Conservation (phyloP, 192 early-diverging fungal genomes). For the Podila horticola region DNA sequence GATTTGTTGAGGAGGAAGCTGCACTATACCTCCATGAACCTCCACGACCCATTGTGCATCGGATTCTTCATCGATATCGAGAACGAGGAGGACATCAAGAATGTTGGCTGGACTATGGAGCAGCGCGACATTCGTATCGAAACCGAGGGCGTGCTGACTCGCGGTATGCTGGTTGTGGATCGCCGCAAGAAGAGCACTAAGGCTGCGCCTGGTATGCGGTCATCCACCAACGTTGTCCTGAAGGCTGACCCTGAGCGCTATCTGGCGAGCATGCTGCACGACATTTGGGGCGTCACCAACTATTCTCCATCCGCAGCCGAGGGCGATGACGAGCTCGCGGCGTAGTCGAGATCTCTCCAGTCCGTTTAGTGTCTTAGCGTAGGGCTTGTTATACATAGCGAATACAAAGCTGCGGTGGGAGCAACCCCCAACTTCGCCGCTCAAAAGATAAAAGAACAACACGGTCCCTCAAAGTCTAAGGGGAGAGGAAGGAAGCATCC, state of each 20-base stretch:
- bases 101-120: conserved; percentile 47
- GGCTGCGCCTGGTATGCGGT: conserved; percentile 14
- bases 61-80: conserved; percentile 52
- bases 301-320: background rate
- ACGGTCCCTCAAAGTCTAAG: background rate
- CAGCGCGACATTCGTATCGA: conserved; percentile 59
- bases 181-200: conserved; percentile 28
- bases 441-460: background rate
- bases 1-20: conserved; percentile 13
- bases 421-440: too few relatives aligned
- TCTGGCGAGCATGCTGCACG: conserved; percentile 28
- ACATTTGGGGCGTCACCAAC: conserved; percentile 39
- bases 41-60: conserved; percentile 54
- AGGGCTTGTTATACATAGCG: too few relatives aligned
- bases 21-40: conserved; percentile 20
- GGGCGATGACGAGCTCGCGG: background rate
- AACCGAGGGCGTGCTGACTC: conserved; percentile 50
- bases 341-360: background rate
- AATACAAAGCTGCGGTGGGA: too few relatives aligned
- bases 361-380: too few relatives aligned
- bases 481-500: background rate
- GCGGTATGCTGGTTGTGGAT: conserved; percentile 56
- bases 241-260: conserved; percentile 44
- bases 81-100: conserved; percentile 21
- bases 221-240: conserved; percentile 20